These are phyloP conservation scores for Claviceps sp. DNA, from an alignment of 2,329 filamentous ascomycete species.

Conservation along the genomic window DNA sequence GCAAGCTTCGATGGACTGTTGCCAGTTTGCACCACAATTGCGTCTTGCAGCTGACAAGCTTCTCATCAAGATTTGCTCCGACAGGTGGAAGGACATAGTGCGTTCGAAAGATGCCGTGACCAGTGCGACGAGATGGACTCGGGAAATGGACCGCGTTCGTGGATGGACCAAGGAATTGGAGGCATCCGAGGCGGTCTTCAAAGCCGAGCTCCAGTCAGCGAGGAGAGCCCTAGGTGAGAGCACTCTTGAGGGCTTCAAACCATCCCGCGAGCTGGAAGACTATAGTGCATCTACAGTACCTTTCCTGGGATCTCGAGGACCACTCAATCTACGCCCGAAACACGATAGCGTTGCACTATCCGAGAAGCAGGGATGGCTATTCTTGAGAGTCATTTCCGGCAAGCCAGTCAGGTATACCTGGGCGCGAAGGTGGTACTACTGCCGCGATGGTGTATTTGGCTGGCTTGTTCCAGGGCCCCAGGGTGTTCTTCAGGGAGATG, in stretches of 20 bases:
- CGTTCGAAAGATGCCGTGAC: slow-evolving; percentile 51
- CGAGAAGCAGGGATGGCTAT: slow-evolving; percentile 94
- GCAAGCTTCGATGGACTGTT: slow-evolving; percentile 88
- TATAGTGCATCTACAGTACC: slow-evolving; percentile 85
- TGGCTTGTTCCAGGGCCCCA: slow-evolving; percentile 76
- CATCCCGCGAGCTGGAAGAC: slow-evolving; percentile 84
- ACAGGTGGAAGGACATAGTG: slow-evolving; percentile 81
- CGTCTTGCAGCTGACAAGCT: slow-evolving; percentile 75
- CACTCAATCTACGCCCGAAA: slow-evolving; percentile 47
- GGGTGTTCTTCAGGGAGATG: slow-evolving; percentile 88
- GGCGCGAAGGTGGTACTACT: slow-evolving; percentile 89
- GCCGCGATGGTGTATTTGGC: slow-evolving; percentile 90
- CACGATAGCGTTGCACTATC: slow-evolving; percentile 36
- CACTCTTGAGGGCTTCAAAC: slow-evolving; percentile 56
- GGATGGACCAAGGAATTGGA: slow-evolving; percentile 96
- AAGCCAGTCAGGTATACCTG: slow-evolving; percentile 86
- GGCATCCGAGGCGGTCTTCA: slow-evolving; percentile 69
- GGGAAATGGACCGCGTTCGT: slow-evolving; percentile 80
- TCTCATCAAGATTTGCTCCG: slow-evolving; percentile 69
- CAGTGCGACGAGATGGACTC: slow-evolving; percentile 52
- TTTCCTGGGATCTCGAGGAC: slow-evolving; percentile 60
- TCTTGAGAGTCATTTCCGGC: slow-evolving; percentile 64
- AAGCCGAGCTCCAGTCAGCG: slow-evolving; percentile 64
- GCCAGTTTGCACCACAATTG: slow-evolving; percentile 73
- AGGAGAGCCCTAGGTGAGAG: slow-evolving; percentile 71